Percentiles rank a stretch among this genome's conserved stretches.
Conservation (phyloP, 148 eudicot genomes). For the Rhododendron kiyosumense region DNA sequence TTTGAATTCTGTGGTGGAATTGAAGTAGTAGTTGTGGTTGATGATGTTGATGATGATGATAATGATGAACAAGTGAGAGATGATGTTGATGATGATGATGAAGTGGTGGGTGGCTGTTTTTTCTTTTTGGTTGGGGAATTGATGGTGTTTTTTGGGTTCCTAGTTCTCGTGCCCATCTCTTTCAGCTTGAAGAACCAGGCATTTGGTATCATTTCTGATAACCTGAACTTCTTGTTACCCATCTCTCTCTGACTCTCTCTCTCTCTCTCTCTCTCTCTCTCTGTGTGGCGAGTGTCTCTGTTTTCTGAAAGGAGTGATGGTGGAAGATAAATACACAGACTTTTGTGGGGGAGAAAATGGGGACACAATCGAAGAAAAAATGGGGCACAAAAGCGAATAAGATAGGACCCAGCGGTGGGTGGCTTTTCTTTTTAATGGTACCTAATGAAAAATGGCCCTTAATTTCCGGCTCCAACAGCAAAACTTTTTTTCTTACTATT, state of each 20-base stretch:
- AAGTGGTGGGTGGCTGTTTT: constrained; percentile 7
- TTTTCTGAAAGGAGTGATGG: neutral
- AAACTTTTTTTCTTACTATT: neutral
- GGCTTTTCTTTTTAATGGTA: neutral
- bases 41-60: neutral
- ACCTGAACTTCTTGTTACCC: constrained; percentile 41
- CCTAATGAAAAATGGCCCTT: neutral
- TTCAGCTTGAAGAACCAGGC: constrained; percentile 58
- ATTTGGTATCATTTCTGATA: constrained; percentile 54
- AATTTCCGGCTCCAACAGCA: neutral
- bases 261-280: constrained; percentile 10
- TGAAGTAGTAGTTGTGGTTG: neutral
- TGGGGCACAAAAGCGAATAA: neutral
- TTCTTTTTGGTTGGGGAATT: constrained; percentile 16
- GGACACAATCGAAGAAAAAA: neutral
- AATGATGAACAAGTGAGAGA: neutral
- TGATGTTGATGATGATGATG: constrained; percentile 15
- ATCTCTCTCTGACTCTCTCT: constrained; percentile 13
- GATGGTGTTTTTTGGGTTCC: constrained; percentile 5
- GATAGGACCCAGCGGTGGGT: neutral
- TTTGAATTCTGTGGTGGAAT: neutral
- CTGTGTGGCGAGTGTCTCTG: neutral
- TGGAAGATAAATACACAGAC: constrained; percentile 1
- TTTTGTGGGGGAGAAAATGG: neutral
- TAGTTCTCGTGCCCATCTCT: constrained; percentile 22